Base-by-base conservation (phyloP, 2,329 filamentous ascomycete genomes). In the Aspergillus chevalieri region DNA sequence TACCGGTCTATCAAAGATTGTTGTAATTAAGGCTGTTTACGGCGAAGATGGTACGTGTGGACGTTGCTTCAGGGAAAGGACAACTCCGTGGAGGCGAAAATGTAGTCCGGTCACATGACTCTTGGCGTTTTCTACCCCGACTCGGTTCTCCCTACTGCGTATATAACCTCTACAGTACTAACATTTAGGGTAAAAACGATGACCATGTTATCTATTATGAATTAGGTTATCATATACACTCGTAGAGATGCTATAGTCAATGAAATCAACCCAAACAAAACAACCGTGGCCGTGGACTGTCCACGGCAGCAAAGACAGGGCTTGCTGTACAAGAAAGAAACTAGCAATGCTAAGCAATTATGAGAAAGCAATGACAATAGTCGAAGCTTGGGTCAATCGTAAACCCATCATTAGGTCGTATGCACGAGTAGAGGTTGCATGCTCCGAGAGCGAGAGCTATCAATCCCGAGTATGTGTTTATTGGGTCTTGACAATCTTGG, bases 401-500 rank as follows among this genome's bases (percentile, higher is more conserved):
- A 12, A 10, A 12, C 10, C 38, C 43, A 47, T 44, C 33, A 39
- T 45, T 46, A 15, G 8, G 30, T 51, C 48, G 34, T 48, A 51
- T 43, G 52, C 46, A 41, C 2, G 17, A 21, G n/a, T 36, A 17
- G n/a, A 36, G 15, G 6, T n/a, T 36, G 34, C 9, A 30, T 12
- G 26, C 26, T 30, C 26, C 4, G 10, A 30, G 10, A 10, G 34
- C 17, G 34, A 38, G n/a, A 15, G n/a, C 8, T 15, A 19, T n/a
- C n/a, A 19, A 7, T 5, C 34, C n/a, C 34, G n/a, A 19, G 19
- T 19, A 6, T 15, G 17, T 19, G 10, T 55, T 56, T 57, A 73
- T 57, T 70, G 64, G 24, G 65, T 53, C 61, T 73, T 73, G 24
- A 54, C 50, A 12, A 56, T 63, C 50, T 69, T 70, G 17, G n/a